Evolutionary conservation across 768 basidiomycete species (phyloP).

Genomic region (Candolleomyces efflorescens): DNA sequence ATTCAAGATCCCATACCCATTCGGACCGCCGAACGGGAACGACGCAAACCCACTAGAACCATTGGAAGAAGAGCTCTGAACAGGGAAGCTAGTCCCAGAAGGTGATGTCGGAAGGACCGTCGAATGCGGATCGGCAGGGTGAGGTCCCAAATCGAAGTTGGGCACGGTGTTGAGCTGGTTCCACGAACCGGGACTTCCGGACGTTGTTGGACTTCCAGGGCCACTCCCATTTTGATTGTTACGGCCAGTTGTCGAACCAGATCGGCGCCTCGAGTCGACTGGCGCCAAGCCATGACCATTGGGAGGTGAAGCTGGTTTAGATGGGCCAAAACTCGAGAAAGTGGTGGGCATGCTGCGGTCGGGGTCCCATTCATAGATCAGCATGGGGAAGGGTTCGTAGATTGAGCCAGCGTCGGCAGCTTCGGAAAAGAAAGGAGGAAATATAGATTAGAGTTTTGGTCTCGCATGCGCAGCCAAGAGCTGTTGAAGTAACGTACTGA

Average conservation of each 20-base stretch:
- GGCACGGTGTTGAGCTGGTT: constrained; percentile 16
- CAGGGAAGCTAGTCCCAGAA: constrained; percentile 9
- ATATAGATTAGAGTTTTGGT: background rate
- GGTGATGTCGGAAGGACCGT: constrained; percentile 30
- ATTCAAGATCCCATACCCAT: constrained; percentile 14
- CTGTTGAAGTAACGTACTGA: constrained; percentile 53
- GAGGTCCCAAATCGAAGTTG: constrained; percentile 60
- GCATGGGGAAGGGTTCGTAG: constrained; percentile 68
- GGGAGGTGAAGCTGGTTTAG: constrained; percentile 6
- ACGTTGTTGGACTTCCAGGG: background rate
- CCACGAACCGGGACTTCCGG: background rate
- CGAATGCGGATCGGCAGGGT: constrained; percentile 72
- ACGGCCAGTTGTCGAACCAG: no score
- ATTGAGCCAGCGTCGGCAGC: constrained; percentile 76
- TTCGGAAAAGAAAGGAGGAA: constrained; percentile 23
- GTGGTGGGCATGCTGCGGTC: constrained; percentile 25
- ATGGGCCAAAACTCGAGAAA: constrained; percentile 8
- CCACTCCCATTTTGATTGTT: no score
- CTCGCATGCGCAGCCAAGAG: background rate
- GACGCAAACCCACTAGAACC: constrained; percentile 2
- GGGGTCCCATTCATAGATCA: constrained; percentile 76
- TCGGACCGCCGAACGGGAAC: constrained; percentile 12
- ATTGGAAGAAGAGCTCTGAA: constrained; percentile 9
- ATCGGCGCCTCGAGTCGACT: no score
- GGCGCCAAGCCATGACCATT: no score